Percentiles rank a stretch among this genome's conserved stretches.
These are phyloP conservation scores for Penicillium psychrofluorescens DNA, from an alignment of 495 filamentous ascomycete genomes.

Conservation along the genomic window DNA sequence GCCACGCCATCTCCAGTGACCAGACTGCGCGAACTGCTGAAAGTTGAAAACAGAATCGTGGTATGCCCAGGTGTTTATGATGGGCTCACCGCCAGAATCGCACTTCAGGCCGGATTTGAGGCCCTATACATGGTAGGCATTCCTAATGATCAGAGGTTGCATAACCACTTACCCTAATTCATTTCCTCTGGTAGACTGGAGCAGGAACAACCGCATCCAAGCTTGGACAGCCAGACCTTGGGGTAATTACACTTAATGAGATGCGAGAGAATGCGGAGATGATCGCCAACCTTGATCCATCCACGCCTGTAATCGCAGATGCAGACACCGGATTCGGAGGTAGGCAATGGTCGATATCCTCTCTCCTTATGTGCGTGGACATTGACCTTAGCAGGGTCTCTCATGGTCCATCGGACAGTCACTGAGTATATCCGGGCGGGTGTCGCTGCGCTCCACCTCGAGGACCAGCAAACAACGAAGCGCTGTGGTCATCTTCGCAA, in stretches of 20 bases:
- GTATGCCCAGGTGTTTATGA: constrained; percentile 54
- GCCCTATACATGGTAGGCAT: constrained; percentile 44
- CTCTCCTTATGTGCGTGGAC: not conserved
- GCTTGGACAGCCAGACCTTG: constrained; percentile 53
- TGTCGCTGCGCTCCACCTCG: constrained; percentile 54
- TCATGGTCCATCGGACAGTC: constrained; percentile 49
- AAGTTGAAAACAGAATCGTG: constrained; percentile 13
- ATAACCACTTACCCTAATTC: not conserved
- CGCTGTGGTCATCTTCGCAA: constrained; percentile 47
- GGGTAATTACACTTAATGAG: constrained; percentile 29
- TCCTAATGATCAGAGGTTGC: not conserved
- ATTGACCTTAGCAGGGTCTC: constrained; percentile 1
- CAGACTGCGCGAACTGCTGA: constrained; percentile 7
- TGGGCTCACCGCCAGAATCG: constrained; percentile 55
- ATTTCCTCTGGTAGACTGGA: constrained; percentile 30
- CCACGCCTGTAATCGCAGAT: constrained; percentile 50
- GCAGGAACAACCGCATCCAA: constrained; percentile 52
- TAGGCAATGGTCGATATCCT: constrained; percentile 6
- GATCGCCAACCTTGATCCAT: constrained; percentile 7
- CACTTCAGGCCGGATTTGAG: constrained; percentile 44
- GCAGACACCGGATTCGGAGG: constrained; percentile 53
- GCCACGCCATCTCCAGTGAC: not conserved
- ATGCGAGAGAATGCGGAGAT: constrained; percentile 12
- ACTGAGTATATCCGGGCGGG: constrained; percentile 47
- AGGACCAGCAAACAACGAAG: constrained; percentile 54